phyloP scores from a whole-genome alignment of 345 rosid species.

The Mallotus nudiflorus region DNA sequence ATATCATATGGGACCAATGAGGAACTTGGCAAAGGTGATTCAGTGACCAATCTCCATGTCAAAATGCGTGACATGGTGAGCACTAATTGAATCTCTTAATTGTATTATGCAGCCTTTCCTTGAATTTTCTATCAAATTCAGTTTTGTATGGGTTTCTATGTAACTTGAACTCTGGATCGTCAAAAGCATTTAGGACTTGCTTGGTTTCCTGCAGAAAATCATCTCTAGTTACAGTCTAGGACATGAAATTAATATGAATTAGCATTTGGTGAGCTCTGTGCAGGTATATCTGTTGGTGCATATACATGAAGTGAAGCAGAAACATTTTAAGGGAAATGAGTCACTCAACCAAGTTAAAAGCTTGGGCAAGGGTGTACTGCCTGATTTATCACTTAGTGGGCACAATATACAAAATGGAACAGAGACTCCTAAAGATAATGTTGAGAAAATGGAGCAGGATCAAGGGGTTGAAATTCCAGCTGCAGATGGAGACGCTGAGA shows the following conservation, averaged over 20 bases:
- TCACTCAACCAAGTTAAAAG: conserved; percentile 26
- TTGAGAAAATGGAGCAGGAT: conserved; percentile 25
- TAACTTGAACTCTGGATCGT: not conserved
- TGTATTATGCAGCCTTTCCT: not conserved
- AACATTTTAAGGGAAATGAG: conserved; percentile 26
- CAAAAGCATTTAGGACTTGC: not conserved
- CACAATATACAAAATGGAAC: conserved; percentile 30
- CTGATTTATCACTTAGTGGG: conserved; percentile 36
- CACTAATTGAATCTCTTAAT: not conserved
- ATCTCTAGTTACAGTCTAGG: not conserved
- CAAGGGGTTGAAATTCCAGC: conserved; percentile 6
- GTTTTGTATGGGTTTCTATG: not conserved
- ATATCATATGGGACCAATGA: conserved; percentile 68
- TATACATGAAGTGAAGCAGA: conserved; percentile 43
- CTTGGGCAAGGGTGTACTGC: conserved; percentile 30
- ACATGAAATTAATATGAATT: conserved; percentile 10
- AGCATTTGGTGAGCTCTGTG: conserved; percentile 11
- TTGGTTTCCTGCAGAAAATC: not conserved
- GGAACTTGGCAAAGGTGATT: conserved; percentile 58
- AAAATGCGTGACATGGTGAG: conserved; percentile 79
- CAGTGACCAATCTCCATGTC: conserved; percentile 71
- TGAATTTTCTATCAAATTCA: not conserved
- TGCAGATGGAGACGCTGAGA: not conserved
- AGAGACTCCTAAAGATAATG: conserved; percentile 27
- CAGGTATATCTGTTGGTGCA: conserved; percentile 73